Evolutionary conservation across 176 grass and related monocot genomes (phyloP), one percentile per base, ranked within the genome.

Genomic region (Carex scoparia): DNA sequence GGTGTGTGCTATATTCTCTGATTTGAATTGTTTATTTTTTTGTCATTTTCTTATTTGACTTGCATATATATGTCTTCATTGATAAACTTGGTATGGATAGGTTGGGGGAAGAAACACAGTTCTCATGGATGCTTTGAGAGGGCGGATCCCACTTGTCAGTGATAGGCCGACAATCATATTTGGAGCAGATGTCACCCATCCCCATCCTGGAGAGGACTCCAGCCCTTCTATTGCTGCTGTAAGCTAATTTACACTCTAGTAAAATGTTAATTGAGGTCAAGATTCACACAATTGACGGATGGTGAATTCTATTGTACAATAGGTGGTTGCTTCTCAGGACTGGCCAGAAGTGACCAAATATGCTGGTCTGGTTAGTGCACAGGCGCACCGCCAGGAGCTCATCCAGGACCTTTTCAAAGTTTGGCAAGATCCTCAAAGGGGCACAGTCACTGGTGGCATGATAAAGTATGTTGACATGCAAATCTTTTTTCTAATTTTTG

Each of bases 141-240:
- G 94, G 67, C 86, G 88, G 54, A 94, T 97, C 37, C 94, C 91
- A 58, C 89, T 94, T 75, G 91, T 97, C 65, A 94, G 86, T 90
- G 91, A 97, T 65, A 90, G 87, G 70, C 94, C 94, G 51, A 97
- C 94, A 27, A 97, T 97, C 68, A 97, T 97, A 90, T 97, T 97
- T 94, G 94, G 91, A 81, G 94, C 94, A 80, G 94, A 97, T 91
- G 94, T 97, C 80, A 97, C 94, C 12, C 94, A 97, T 88, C 94
- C 94, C 57, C 91, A 97, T 87, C 94, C 94, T 84, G 94, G 94
- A 82, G 94, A 97, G 87, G 94, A 97, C 86, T 94, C 91, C 23
- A 97, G 94, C 86, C 94, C 94, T 79, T 97, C 94, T n/a, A 97
- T 94, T 86, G 94, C 94, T 68, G 94, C 94, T 88, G 94, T 97